A percentile compares a stretch with the other conserved stretches of the same genome.
Evolutionary conservation across 768 basidiomycete genomes (phyloP).

Genomic region (Tulasnella sp.): DNA sequence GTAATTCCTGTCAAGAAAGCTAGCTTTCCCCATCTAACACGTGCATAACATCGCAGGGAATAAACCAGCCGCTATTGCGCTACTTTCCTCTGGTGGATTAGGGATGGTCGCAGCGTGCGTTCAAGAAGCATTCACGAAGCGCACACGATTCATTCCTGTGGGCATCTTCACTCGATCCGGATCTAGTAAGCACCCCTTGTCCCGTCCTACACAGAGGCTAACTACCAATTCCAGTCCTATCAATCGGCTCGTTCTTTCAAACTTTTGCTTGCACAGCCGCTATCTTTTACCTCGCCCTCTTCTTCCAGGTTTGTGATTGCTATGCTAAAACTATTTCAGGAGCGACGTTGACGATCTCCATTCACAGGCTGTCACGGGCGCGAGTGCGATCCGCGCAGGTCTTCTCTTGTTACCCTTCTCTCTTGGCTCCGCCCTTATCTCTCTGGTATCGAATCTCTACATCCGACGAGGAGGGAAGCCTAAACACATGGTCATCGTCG

Average conservation of each 20-base stretch:
- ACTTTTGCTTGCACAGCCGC: conserved; percentile 74
- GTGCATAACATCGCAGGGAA: conserved; percentile 39
- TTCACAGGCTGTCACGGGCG: conserved; percentile 61
- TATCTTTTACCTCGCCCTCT: conserved; percentile 75
- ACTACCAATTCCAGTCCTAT: neutral
- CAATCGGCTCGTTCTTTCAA: conserved; percentile 58
- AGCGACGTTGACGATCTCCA: conserved; percentile 29
- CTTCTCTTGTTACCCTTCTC: conserved; percentile 71
- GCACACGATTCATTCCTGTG: conserved; percentile 2
- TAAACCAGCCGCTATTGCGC: conserved; percentile 44
- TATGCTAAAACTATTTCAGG: conserved; percentile 11
- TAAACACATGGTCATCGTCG: conserved; percentile 48
- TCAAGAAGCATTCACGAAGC: conserved; percentile 37
- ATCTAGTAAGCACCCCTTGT: conserved; percentile 50
- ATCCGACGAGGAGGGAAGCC: conserved; percentile 46
- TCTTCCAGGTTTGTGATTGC: too few species aligned
- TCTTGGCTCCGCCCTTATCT: conserved; percentile 70
- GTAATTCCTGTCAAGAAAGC: conserved; percentile 23
- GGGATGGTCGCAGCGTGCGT: conserved; percentile 47
- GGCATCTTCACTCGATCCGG: conserved; percentile 11
- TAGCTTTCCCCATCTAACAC: conserved; percentile 13
- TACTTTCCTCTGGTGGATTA: conserved; percentile 44
- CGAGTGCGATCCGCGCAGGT: conserved; percentile 60
- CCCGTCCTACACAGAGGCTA: neutral
- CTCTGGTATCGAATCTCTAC: conserved; percentile 77